Evolutionary conservation across 2,329 filamentous ascomycete species (phyloP), one percentile per base, ranked within the genome.

Genomic region (Lithohypha guttulata): DNA sequence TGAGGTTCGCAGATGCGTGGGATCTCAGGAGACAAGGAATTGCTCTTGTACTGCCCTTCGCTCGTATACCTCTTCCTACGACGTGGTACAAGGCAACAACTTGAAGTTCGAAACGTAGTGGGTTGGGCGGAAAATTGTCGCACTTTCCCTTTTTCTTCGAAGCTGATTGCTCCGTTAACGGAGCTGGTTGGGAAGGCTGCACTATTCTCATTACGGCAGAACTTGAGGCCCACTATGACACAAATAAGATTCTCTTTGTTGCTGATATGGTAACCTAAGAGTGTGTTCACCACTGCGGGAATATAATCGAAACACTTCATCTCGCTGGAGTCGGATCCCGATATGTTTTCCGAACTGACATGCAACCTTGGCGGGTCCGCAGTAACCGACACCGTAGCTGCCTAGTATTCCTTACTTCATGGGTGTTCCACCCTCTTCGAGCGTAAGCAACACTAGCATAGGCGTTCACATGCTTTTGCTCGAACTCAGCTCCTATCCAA

Each of bases 151-250:
- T 6, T 14, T 29, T 6, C n/a, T 29, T 29, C 27, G 27, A 29
- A 29, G 27, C 27, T 29, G 27, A 29, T 29, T 29, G 27, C 27
- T 29, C 27, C 27, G 17, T 13, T 6, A 13, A 13, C 27, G 27
- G 27, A 29, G 27, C n/a, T 29, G 27, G 27, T 29, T 6, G 27
- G 27, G n/a, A 6, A 29, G 27, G 27, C 27, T 29, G 27, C 27
- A 29, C 27, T 29, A 29, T 29, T 29, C 27, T 29, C 27, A 29
- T 29, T 13, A 29, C 27, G 27, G 27, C 27, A 29, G 27, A 29
- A 29, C 27, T 29, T 14, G 27, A 29, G 27, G 27, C n/a, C 27
- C n/a, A 29, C 27, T 29, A 29, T 13, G 27, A 29, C 27, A 29
- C 27, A 6, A 29, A 29, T 29, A 14, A 29, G 6, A 29, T 29